A percentile compares a stretch with the other conserved stretches of the same genome.
Conservation (phyloP, 2,329 filamentous ascomycete species). For the Dichotomopilus funicola region DNA sequence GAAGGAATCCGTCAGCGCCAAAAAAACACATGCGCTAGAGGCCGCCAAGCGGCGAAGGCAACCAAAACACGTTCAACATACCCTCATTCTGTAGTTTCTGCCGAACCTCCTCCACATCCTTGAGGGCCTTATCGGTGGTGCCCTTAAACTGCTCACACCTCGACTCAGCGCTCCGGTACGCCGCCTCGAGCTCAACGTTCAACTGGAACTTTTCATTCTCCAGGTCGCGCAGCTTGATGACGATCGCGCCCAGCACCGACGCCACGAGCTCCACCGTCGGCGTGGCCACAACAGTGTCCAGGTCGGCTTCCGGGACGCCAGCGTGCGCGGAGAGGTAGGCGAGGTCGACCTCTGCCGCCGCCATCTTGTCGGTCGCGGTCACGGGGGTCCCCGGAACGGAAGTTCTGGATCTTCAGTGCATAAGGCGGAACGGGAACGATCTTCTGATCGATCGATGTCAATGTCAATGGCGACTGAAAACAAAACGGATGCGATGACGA, state of each 20-base stretch:
- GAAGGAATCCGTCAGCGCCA: background rate
- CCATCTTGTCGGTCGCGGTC: constrained; percentile 42
- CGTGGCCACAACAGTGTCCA: constrained; percentile 55
- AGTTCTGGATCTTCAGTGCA: constrained; percentile 14
- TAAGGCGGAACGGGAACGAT: constrained; percentile 4
- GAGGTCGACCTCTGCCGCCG: constrained; percentile 56
- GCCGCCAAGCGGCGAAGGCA: too few relatives aligned
- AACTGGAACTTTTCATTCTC: constrained; percentile 82
- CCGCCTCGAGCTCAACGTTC: constrained; percentile 90
- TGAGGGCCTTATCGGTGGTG: constrained; percentile 73
- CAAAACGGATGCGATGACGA: too few relatives aligned
- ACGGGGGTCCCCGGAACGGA: too few relatives aligned
- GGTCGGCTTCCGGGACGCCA: constrained; percentile 57
- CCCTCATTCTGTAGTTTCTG: constrained; percentile 78
- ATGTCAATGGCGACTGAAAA: too few relatives aligned
- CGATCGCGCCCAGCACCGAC: constrained; percentile 66
- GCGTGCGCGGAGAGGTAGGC: constrained; percentile 68
- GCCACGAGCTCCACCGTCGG: constrained; percentile 75
- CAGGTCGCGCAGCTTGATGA: constrained; percentile 73
- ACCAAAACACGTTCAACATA: constrained; percentile 34
- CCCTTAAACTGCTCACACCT: constrained; percentile 76
- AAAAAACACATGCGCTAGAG: too few relatives aligned
- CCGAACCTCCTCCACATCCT: constrained; percentile 75
- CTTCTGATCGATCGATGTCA: background rate
- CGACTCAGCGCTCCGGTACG: constrained; percentile 74